Evolutionary conservation across 1,284 basidiomycete genomes (phyloP).

Genomic region (Boletus smithii): DNA sequence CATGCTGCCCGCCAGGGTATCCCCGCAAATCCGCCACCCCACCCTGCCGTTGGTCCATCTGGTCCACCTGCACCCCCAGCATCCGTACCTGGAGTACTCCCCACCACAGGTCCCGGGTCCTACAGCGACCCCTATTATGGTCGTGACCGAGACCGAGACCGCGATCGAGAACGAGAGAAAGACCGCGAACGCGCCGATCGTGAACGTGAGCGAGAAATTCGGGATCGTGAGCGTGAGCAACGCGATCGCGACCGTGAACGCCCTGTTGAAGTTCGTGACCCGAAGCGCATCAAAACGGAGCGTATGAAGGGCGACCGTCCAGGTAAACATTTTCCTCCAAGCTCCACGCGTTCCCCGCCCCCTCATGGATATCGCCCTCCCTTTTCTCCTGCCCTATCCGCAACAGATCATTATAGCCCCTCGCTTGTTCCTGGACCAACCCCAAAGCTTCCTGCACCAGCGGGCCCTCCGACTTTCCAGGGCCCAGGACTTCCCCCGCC

Average conservation of each 20-base stretch:
- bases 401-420: constrained; percentile 35
- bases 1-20: constrained; percentile 43
- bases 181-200: constrained; percentile 38
- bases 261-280: constrained; percentile 38
- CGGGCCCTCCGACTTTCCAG: constrained; percentile 35
- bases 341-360: constrained; percentile 25
- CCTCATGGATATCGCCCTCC: constrained; percentile 30
- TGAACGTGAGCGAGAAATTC: constrained; percentile 36
- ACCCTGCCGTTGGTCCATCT: constrained; percentile 33
- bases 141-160: constrained; percentile 40
- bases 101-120: constrained; percentile 34
- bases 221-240: constrained; percentile 39
- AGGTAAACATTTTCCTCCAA: constrained; percentile 34
- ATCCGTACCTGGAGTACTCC: constrained; percentile 30
- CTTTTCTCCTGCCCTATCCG: constrained; percentile 23
- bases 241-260: constrained; percentile 38
- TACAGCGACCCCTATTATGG: constrained; percentile 40
- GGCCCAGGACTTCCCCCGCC: constrained; percentile 38
- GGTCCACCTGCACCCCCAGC: constrained; percentile 29
- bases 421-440: constrained; percentile 36
- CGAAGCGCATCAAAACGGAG: constrained; percentile 47
- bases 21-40: constrained; percentile 33
- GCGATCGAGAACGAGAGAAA: constrained; percentile 39
- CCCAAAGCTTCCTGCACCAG: constrained; percentile 31
- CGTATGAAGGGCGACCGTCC: constrained; percentile 40